A percentile compares a stretch with the other conserved stretches of the same genome.
Evolutionary conservation across 148 eudicot species (phyloP).

Genomic region (Chenopodium suecicum): DNA sequence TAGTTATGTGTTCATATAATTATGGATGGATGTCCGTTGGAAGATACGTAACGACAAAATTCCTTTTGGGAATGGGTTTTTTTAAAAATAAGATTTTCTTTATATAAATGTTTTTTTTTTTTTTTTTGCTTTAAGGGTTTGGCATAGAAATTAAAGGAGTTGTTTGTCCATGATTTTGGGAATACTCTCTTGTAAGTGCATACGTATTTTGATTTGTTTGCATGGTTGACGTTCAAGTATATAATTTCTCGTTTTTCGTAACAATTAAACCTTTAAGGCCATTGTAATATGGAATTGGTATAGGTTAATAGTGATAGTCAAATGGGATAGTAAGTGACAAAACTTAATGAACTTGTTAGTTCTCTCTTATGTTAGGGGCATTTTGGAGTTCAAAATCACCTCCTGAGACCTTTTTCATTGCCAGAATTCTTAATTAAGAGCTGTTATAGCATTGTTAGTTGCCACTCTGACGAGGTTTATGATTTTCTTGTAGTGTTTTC

Average conservation of each 20-base stretch:
- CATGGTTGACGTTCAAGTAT: slow-evolving; percentile 6
- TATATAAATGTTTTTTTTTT: too few species aligned
- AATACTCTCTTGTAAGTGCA: background rate
- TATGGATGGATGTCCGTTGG: background rate
- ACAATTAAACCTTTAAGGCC: background rate
- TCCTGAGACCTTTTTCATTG: background rate
- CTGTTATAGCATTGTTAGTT: background rate
- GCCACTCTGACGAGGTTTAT: background rate
- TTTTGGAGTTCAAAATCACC: background rate
- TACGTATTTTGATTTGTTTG: background rate
- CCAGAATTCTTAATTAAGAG: background rate
- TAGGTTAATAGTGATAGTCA: background rate
- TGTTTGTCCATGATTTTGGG: background rate
- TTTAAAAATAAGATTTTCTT: too few species aligned
- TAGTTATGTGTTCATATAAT: slow-evolving; percentile 1
- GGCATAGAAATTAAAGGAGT: background rate
- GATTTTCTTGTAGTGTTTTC: background rate
- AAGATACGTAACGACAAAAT: background rate
- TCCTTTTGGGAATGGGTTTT: background rate
- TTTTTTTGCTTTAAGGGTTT: background rate
- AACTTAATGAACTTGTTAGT: background rate
- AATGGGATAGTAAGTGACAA: background rate
- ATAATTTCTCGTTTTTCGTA: background rate
- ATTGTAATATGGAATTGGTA: background rate
- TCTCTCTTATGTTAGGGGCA: background rate